phyloP scores from a whole-genome alignment of 768 basidiomycete genomes.

The Leccinum boreale region DNA sequence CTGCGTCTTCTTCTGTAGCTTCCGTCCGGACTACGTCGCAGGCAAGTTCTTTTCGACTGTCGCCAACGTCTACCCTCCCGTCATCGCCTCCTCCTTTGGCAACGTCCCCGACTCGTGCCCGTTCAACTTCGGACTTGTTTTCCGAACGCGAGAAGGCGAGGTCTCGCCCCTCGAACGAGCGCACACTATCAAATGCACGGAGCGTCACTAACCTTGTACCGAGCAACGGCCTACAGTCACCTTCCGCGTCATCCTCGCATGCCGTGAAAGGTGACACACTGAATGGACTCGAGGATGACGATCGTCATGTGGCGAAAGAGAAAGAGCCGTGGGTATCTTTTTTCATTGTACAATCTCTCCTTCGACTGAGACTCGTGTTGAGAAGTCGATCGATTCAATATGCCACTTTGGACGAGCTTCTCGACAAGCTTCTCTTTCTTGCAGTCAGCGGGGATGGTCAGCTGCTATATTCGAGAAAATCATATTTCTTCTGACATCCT shows the following conservation, averaged over 20 bases:
- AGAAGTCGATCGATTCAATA: slow-evolving; percentile 59
- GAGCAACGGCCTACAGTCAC: slow-evolving; percentile 19
- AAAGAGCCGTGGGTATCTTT: slow-evolving; percentile 50
- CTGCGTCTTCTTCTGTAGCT: slow-evolving; percentile 40
- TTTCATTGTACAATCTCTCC: neutral
- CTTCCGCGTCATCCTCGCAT: slow-evolving; percentile 10
- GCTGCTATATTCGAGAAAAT: slow-evolving; percentile 7
- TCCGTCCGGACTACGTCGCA: slow-evolving; percentile 33
- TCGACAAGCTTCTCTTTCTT: slow-evolving; percentile 80
- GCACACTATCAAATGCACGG: slow-evolving; percentile 30
- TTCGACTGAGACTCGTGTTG: slow-evolving; percentile 11
- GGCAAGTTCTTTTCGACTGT: slow-evolving; percentile 26
- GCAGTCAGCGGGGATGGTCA: slow-evolving; percentile 83
- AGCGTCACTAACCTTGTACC: slow-evolving; percentile 26
- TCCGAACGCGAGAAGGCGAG: slow-evolving; percentile 41
- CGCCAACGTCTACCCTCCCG: slow-evolving; percentile 34
- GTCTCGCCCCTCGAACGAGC: slow-evolving; percentile 21
- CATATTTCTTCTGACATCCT: slow-evolving; percentile 8
- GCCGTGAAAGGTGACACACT: slow-evolving; percentile 10
- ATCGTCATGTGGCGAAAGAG: slow-evolving; percentile 31
- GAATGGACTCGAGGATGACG: slow-evolving; percentile 25
- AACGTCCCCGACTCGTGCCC: slow-evolving; percentile 50
- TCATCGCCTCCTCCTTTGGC: slow-evolving; percentile 38
- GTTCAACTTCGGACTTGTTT: slow-evolving; percentile 53
- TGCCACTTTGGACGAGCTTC: slow-evolving; percentile 72